Evolutionary conservation across 192 early-diverging fungal genomes (phyloP).

Genomic region (Chytriomyces sp.): DNA sequence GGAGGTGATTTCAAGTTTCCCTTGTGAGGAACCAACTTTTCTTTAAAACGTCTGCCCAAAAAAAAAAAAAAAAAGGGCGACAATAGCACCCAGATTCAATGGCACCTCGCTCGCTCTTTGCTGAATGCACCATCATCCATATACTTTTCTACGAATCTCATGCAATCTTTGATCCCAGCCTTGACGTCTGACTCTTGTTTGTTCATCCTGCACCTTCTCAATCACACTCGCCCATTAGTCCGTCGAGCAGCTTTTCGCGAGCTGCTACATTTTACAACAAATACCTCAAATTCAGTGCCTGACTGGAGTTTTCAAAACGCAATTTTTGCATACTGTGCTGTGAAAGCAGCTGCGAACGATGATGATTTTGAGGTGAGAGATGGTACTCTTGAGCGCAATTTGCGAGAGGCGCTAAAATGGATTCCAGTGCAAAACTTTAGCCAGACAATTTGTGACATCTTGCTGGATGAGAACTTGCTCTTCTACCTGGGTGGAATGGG

Average conservation of each 20-base stretch:
- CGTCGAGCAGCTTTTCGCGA: neutral
- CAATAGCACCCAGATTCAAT: neutral
- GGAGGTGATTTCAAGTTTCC: neutral
- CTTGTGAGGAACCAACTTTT: neutral
- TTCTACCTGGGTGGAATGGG: constrained; percentile 10
- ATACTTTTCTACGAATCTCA: neutral
- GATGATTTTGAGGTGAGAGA: neutral
- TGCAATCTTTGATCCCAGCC: neutral
- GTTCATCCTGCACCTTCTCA: neutral
- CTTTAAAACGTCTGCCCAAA: neutral
- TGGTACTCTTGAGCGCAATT: neutral
- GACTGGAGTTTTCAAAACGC: constrained; percentile 1
- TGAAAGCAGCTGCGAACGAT: constrained; percentile 4
- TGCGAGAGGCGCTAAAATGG: neutral
- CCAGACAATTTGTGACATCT: neutral
- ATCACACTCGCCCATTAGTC: neutral
- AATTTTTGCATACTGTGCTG: constrained; percentile 1
- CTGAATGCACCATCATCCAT: constrained; percentile 13
- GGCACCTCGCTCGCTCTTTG: neutral
- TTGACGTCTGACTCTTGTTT: neutral
- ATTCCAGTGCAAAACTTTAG: neutral
- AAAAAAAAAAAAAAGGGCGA: no score
- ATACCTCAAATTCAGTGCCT: neutral
- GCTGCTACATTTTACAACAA: constrained; percentile 4
- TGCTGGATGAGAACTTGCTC: neutral